phyloP scores from a whole-genome alignment of 1,284 basidiomycete genomes.

The Apiotrichum gracile region DNA sequence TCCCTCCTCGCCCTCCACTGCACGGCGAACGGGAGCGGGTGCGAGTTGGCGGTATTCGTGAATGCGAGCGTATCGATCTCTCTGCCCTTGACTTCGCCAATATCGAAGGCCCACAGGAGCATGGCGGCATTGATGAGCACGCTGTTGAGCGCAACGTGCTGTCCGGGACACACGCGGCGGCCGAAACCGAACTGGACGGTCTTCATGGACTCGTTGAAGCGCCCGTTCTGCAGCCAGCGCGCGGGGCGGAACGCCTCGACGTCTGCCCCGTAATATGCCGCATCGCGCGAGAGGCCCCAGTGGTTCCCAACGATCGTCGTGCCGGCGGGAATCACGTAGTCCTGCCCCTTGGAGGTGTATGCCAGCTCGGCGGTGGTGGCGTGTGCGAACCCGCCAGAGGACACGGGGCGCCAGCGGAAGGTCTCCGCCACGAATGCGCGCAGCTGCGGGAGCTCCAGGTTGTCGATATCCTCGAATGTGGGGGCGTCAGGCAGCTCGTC shows the following conservation, averaged over 20 bases:
- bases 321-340: conserved; percentile 3
- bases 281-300: conserved; percentile 26
- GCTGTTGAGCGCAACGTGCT: conserved; percentile 42
- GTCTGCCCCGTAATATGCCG: conserved; percentile 19
- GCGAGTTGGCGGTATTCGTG: conserved; percentile 18
- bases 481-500: conserved; percentile 38
- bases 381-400: conserved; percentile 17
- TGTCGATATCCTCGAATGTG: conserved; percentile 10
- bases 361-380: conserved; percentile 3
- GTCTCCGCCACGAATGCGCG: conserved; percentile 15
- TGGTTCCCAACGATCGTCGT: conserved; percentile 12
- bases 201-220: conserved; percentile 16
- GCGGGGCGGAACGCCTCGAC: conserved; percentile 23
- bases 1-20: not conserved
- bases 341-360: conserved; percentile 6
- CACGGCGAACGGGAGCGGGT: conserved; percentile 17
- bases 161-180: conserved; percentile 39
- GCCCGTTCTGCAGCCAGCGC: conserved; percentile 21
- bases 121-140: conserved; percentile 40
- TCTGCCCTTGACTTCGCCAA: conserved; percentile 11
- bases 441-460: not conserved
- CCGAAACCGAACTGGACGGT: conserved; percentile 30
- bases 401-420: conserved; percentile 20
- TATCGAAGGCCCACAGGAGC: conserved; percentile 42
- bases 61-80: conserved; percentile 20